Base-by-base conservation (phyloP, 371 early-diverging fungal species). In the Mortierella sp. region DNA sequence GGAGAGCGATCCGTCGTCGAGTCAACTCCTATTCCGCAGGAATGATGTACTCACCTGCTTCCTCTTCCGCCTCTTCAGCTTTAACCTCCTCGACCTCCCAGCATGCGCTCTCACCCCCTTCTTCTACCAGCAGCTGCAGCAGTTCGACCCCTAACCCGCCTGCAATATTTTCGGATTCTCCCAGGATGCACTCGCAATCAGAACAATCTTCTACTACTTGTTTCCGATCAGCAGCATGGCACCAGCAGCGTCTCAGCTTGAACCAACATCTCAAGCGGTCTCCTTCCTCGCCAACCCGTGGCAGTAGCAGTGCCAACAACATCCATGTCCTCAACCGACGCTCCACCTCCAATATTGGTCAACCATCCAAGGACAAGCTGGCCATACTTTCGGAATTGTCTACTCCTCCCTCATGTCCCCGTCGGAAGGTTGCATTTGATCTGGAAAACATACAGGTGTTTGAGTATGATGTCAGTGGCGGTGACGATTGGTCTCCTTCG, bases 371-470 rank as follows among this genome's bases (percentile, higher is more conserved):
- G n/a, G 74, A 60, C 38, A 55, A 58, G 46, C 4, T 35, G 16
- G 7, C 70, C 16, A n/a, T 43, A 16, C 10, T 35, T 46, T 29
- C 55, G 55, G 56, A 1, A 12, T 16, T 32, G 55, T 68, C 38
- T 7, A 35, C 24, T 56, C 56, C 41, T 29, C 4, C 18, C 14
- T 1, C 35, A 4, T 38, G 32, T 46, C 71, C 60, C 11, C 68
- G 76, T 8, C 76, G 38, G 1, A 55, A 75, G 35, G 84, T 84
- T 27, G 74, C 63, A 7, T 84, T 84, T 29, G 84, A 84, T 74
- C 68, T 84, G 63, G 55, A 38, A 7, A 65, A 54, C 54, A 84
- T 75, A 10, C 75, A 75, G 70, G 65, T 84, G 16, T 75, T 84
- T 76, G 84, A 84, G 75, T 84, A 78, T 54, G 78, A 84, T 55